A percentile compares a stretch with the other conserved stretches of the same genome.
Conservation (phyloP, 176 grass and related monocot species). For the Oryza glaberrima region DNA sequence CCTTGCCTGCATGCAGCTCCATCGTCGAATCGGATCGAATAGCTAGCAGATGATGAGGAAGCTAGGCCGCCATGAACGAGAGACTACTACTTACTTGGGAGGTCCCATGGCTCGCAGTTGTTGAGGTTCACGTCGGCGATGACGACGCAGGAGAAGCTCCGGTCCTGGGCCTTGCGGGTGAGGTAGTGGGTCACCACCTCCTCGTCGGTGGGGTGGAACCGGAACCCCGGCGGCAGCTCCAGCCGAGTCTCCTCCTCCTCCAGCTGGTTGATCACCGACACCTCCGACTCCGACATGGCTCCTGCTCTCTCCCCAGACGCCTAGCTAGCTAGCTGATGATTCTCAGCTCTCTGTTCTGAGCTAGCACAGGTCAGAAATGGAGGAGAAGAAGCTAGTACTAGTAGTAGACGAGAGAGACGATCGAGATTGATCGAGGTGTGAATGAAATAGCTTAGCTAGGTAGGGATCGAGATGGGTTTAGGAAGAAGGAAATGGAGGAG, state of each 20-base stretch:
- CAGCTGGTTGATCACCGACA: conserved; percentile 28
- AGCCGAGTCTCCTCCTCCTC: conserved; percentile 31
- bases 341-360: not conserved
- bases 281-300: conserved; percentile 42
- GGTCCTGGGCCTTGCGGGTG: conserved; percentile 48
- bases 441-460: not conserved
- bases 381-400: too few species aligned
- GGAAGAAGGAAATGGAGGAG: not conserved
- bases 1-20: conserved; percentile 48
- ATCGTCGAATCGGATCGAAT: too few species aligned
- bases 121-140: conserved; percentile 88
- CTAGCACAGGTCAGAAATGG: not conserved
- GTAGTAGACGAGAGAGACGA: too few species aligned
- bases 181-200: conserved; percentile 81
- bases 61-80: too few species aligned
- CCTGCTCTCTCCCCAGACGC: not conserved
- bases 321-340: too few species aligned
- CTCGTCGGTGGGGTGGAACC: conserved; percentile 92
- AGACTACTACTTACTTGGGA: conserved; percentile 52
- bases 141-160: conserved; percentile 51
- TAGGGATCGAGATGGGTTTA: conserved; percentile 22
- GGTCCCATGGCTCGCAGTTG: conserved; percentile 94
- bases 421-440: not conserved
- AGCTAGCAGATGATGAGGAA: too few species aligned
- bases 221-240: conserved; percentile 78